A percentile compares a stretch with the other conserved stretches of the same genome.
Evolutionary conservation across 2,329 filamentous ascomycete species (phyloP).

Genomic region (Trichoderma citrinoviride): DNA sequence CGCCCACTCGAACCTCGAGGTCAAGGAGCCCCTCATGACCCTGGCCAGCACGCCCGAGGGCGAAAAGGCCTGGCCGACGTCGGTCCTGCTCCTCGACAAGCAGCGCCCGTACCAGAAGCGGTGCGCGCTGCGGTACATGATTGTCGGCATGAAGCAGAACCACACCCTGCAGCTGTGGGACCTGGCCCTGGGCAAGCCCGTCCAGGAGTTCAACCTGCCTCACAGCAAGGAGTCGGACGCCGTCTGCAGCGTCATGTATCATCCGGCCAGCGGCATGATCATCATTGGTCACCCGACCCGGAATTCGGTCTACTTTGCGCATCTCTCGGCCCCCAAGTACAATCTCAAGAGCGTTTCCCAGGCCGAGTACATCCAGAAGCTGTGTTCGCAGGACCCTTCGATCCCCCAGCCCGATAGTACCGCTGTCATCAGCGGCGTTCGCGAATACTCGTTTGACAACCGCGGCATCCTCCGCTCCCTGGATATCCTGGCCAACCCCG

Average conservation of each 20-base stretch:
- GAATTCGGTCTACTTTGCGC: constrained; percentile 96
- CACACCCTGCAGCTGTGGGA: constrained; percentile 99
- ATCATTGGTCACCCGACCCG: constrained; percentile 93
- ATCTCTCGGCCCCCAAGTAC: constrained; percentile 92
- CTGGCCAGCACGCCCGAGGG: constrained; percentile 80
- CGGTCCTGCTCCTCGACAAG: constrained; percentile 94
- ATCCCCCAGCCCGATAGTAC: constrained; percentile 89
- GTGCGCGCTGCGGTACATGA: constrained; percentile 86
- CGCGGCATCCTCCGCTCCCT: constrained; percentile 86
- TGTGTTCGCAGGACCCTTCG: constrained; percentile 67
- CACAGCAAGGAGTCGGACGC: constrained; percentile 95
- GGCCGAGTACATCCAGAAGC: constrained; percentile 78
- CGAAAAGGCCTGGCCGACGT: constrained; percentile 96
- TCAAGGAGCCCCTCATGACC: constrained; percentile 82
- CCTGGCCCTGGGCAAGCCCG: constrained; percentile 87
- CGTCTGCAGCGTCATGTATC: constrained; percentile 96
- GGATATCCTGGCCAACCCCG: constrained; percentile 75
- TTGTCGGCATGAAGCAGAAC: constrained; percentile 98
- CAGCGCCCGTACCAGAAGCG: constrained; percentile 88
- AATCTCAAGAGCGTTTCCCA: constrained; percentile 79
- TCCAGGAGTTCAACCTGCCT: constrained; percentile 94
- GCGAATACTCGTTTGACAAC: constrained; percentile 88
- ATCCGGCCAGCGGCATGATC: constrained; percentile 88
- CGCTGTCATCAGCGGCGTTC: constrained; percentile 93
- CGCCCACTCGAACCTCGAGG: constrained; percentile 62